Evolutionary conservation across 495 filamentous ascomycete genomes (phyloP), one percentile per base, ranked within the genome.

Genomic region (Clohesyomyces aquaticus): DNA sequence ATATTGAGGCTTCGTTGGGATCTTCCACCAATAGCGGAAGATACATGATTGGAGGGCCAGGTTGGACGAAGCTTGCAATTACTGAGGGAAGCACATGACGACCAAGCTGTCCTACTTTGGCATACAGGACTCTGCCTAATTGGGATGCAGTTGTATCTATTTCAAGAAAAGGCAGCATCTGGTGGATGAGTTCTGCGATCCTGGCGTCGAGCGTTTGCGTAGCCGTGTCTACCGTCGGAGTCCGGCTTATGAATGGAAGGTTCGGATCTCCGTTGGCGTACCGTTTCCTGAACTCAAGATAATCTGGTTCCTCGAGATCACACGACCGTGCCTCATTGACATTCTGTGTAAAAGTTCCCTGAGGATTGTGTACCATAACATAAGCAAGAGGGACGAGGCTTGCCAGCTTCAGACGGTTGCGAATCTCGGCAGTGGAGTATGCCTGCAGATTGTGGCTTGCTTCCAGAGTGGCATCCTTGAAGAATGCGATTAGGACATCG

Each of bases 1-100:
- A 71, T 23, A 60, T 49, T 4, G 64, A 51, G 3, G 60, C 55
- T 61, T 55, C 47, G 16, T 45, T 42, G 1, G 55, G 23, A 23
- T 71, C 64, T 43, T 71, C 68, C 11, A 71, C n/a, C 8, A 71
- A 52, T 4, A 65, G 27, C 16, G 68, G 68, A 2, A 71, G 51
- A 47, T 57, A 71, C 16, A 71, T 41, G 23, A 28, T 11, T 10
- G 38, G 26, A 9, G 6, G 26, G 23, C 4, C n/a, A 25, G 41
- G 32, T 11, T 4, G 14, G 53, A 16, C n/a, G 8, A 18, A 8
- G 43, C 43, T n/a, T 47, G 43, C 43, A 18, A 23, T 47, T 8
- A 23, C 28, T 14, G 28, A 32, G 9, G 32, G 53, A 43, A 43
- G 52, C 26, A 35, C 55, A 56, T 66, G 63, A 25, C 55, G 53